Evolutionary conservation across 176 grass and related monocot genomes (phyloP), one percentile per base, ranked within the genome.

Genomic region (Rhynchospora breviuscula): DNA sequence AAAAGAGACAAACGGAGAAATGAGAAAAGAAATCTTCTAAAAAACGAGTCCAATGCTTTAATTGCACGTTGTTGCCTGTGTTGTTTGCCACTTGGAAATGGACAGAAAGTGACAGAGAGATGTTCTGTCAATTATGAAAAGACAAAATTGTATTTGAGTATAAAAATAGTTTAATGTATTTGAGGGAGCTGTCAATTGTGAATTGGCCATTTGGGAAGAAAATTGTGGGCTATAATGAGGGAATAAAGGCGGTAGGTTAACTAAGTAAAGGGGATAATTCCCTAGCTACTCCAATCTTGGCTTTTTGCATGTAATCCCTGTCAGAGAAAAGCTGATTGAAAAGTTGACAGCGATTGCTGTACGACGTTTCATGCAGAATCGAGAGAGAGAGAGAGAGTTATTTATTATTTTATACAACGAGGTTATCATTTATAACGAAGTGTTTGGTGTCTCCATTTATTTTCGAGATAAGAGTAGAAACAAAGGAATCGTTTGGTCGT

Each of bases 241-340:
- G 73, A 54, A 77, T 56, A 77, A 77, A 77, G 72, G 23, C 0
- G 22, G 73, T 77, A 77, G 73, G 51, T 78, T 78, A 78, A 78
- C 73, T 10, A 78, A 78, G 63, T 66, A 52, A 66, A 66, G 31
- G 59, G 79, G 21, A 59, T 63, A 64, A 81, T 72, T 54, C 23
- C 18, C 18, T 58, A 67, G 52, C 82, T 46, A 7, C 75, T 84
- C 72, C 78, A 58, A 74, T 89, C 21, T 81, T 69, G 62, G 79
- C 68, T 85, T 86, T 78, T 87, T 86, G 85, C 82, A 85, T 78
- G 75, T 84, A 86, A 61, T 65, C 35, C 83, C 11, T 68, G 77
- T 73, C 63, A 86, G 48, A 84, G n/a, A 80, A 79, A 82, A 82
- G 80, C 63, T 68, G 80, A 68, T 82, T 52, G 18, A 66, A 82